Conservation (phyloP, 257 asterid genomes). For the Solanum sparsipilum region DNA sequence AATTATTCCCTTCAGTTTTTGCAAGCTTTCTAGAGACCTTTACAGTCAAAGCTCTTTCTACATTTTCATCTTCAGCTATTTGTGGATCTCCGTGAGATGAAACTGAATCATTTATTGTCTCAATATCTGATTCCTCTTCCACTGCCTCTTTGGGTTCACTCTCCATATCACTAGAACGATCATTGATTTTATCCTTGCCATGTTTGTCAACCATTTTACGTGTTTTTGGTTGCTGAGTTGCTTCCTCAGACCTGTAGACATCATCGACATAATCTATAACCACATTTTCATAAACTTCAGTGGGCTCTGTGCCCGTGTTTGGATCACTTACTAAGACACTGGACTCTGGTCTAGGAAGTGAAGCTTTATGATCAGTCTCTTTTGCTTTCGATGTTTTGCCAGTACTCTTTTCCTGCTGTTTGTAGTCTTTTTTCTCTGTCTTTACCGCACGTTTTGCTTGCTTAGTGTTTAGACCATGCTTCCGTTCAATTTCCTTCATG, state of each 20-base stretch:
- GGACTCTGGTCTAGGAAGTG: conserved; percentile 19
- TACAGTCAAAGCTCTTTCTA: conserved; percentile 19
- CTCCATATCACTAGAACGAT: conserved; percentile 44
- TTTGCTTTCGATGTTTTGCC: conserved; percentile 37
- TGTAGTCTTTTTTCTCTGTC: conserved; percentile 43
- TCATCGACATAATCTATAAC: conserved; percentile 49
- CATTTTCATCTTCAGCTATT: conserved; percentile 47
- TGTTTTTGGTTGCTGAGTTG: conserved; percentile 12
- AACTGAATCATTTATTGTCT: conserved; percentile 51
- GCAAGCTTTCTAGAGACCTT: conserved; percentile 11
- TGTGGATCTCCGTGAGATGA: conserved; percentile 60
- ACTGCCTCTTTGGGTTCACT: conserved; percentile 23
- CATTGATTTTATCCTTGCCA: conserved; percentile 21
- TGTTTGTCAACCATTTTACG: conserved; percentile 30
- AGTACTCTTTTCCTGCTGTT: conserved; percentile 34
- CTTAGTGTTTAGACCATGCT: conserved; percentile 43
- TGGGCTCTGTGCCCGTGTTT: conserved; percentile 33
- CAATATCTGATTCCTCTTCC: conserved; percentile 67
- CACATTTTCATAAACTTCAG: conserved; percentile 45
- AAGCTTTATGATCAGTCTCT: conserved; percentile 35
- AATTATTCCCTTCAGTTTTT: conserved; percentile 21
- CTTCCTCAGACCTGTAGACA: conserved; percentile 29
- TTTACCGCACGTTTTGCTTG: conserved; percentile 37
- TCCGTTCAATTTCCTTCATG: conserved; percentile 71
- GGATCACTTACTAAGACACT: conserved; percentile 28